phyloP scores from a whole-genome alignment of 139 green algal species.

The Mychonastes homosphaera region DNA sequence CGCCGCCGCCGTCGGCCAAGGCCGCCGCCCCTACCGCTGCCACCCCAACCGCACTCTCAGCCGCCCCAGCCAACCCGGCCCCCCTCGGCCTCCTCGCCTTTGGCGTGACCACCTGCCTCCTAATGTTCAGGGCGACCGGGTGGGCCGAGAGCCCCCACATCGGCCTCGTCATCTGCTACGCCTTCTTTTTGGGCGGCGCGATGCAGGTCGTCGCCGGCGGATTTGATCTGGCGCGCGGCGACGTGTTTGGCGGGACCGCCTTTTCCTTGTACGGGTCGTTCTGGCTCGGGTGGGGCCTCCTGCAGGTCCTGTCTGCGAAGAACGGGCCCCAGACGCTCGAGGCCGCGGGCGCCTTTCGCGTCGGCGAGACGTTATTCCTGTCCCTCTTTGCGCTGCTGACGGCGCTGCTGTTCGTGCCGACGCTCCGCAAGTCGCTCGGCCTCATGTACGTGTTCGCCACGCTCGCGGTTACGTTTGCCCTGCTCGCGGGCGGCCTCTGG shows the following conservation, averaged over 20 bases:
- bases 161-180: constrained; percentile 34
- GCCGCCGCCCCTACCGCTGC: too few relatives aligned
- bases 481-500: constrained; percentile 38
- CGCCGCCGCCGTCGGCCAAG: too few relatives aligned
- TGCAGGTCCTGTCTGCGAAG: constrained; percentile 6
- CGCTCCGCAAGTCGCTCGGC: constrained; percentile 35
- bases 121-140: constrained; percentile 29
- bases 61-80: constrained; percentile 8
- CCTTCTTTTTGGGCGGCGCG: constrained; percentile 49
- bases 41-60: too few relatives aligned
- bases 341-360: background rate
- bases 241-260: constrained; percentile 56
- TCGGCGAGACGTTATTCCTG: constrained; percentile 33
- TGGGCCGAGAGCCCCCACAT: constrained; percentile 19
- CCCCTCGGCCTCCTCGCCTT: constrained; percentile 29
- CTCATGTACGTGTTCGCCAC: constrained; percentile 33
- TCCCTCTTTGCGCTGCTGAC: constrained; percentile 54
- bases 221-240: constrained; percentile 46
- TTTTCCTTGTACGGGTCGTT: constrained; percentile 56
- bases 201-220: constrained; percentile 57
- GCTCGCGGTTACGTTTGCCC: constrained; percentile 47
- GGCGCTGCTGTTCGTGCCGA: constrained; percentile 37
- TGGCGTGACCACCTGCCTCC: constrained; percentile 32
- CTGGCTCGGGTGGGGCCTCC: constrained; percentile 42
- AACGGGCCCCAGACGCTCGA: background rate